Percentiles rank a stretch among this genome's conserved stretches.
phyloP scores from a whole-genome alignment of 2,329 filamentous ascomycete genomes.

The Leptographium galeiforme region DNA sequence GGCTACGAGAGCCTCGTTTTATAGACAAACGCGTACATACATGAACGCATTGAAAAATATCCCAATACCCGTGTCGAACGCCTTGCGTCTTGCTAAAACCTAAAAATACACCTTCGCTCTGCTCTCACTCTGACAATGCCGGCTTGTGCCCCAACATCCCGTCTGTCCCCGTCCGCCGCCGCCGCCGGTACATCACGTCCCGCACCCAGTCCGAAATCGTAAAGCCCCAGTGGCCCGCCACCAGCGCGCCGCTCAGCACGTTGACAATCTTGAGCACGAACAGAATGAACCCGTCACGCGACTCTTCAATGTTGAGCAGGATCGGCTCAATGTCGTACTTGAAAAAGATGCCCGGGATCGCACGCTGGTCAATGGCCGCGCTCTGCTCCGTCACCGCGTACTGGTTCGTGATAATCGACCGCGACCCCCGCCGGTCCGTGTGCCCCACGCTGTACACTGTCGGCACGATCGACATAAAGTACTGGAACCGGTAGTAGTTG shows the following conservation, averaged over 20 bases:
- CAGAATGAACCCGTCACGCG: constrained; percentile 58
- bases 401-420: constrained; percentile 82
- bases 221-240: constrained; percentile 88
- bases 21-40: neutral
- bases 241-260: constrained; percentile 77
- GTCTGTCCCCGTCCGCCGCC: constrained; percentile 29
- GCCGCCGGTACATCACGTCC: constrained; percentile 38
- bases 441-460: constrained; percentile 69
- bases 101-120: neutral
- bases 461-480: constrained; percentile 89
- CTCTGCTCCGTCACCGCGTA: constrained; percentile 93
- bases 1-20: constrained; percentile 13
- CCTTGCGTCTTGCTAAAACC: too few relatives aligned
- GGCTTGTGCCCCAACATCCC: constrained; percentile 35
- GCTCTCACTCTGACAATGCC: constrained; percentile 9
- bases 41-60: neutral
- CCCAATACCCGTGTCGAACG: too few relatives aligned
- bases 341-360: constrained; percentile 85
- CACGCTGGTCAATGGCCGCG: constrained; percentile 52
- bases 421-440: constrained; percentile 22
- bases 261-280: constrained; percentile 79
- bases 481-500: constrained; percentile 95
- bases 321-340: constrained; percentile 99
- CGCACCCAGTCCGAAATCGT: constrained; percentile 66
- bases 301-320: constrained; percentile 71